Conservation (phyloP, 768 basidiomycete species). For the Pleurotus sapidus region DNA sequence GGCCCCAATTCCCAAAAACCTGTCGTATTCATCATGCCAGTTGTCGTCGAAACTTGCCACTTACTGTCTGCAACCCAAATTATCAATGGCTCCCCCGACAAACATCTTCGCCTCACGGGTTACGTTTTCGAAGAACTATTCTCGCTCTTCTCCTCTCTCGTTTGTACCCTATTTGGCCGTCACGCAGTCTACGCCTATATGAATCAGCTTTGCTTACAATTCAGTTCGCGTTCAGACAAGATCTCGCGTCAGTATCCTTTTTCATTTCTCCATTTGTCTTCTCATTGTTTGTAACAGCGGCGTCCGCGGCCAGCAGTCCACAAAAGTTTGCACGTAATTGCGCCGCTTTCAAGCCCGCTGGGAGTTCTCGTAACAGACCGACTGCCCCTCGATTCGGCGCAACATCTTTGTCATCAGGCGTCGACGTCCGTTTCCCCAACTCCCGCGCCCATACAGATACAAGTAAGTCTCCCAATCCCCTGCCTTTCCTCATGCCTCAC, state of each 20-base stretch:
- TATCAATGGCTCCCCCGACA: not conserved
- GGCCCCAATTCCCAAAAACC: not conserved
- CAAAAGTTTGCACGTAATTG: not conserved
- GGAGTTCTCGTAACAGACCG: too few relatives aligned
- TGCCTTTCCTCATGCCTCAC: too few relatives aligned
- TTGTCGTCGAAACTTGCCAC: not conserved
- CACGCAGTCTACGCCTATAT: not conserved
- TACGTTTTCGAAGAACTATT: not conserved
- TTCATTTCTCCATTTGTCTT: too few relatives aligned
- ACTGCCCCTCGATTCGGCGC: too few relatives aligned
- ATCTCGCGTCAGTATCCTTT: not conserved
- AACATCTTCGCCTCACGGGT: not conserved
- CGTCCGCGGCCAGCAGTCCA: too few relatives aligned
- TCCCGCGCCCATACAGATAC: not conserved
- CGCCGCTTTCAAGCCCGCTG: not conserved
- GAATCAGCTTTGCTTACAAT: not conserved
- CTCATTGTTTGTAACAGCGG: too few relatives aligned
- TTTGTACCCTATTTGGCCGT: not conserved
- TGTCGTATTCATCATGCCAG: not conserved
- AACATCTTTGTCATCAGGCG: not conserved
- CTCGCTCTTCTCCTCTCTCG: not conserved
- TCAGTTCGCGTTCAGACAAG: not conserved
- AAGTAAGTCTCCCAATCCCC: not conserved
- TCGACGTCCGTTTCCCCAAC: not conserved
- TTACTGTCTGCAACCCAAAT: not conserved